Evolutionary conservation across 768 basidiomycete genomes (phyloP), one percentile per base, ranked within the genome.

Genomic region (Boletellus sp.): DNA sequence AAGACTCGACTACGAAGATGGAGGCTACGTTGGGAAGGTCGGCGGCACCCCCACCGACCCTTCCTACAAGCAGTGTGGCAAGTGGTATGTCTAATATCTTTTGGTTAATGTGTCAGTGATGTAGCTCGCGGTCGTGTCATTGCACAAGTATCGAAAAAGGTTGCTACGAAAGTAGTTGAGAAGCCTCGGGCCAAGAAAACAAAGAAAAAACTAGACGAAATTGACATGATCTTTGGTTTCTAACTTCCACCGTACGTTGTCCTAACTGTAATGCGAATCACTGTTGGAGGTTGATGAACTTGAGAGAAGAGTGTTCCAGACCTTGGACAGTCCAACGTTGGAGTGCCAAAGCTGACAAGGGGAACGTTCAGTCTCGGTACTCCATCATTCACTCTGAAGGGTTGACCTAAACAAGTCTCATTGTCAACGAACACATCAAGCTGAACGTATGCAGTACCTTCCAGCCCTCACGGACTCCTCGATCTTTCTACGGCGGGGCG

Each of bases 191-290:
- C 5, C 17, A 65, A 56, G 41, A 62, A 58, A 13, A 16, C 44
- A 15, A 62, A 43, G 46, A 62, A 49, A 45, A 62, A 54, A 23
- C 6, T 54, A 2, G 62, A 65, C 31, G 62, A 65, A 45, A 65
- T 65, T 20, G 63, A 64, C 44, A 51, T 50, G 37, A 63, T 63
- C 12, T 63, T 63, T 54, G 62, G 60, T 39, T 65, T 65, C 45
- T 65, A 6, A 39, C 32, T 11, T n/a, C n/a, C n/a, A 19, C n/a
- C 17, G 31, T 15, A 23, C 23, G 36, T 35, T 9, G 28, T 35
- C 28, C 19, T 45, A 23, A 38, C 12, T 32, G 19, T 40, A 23
- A 26, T 22, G 28, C 36, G 35, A 15, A 20, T 38, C 15, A 13
- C 32, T 6, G n/a, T n/a, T n/a, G n/a, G n/a, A 11, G 28, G 7